Base-by-base conservation (phyloP, 306 rosid genomes). In the Boehmeria nivea region DNA sequence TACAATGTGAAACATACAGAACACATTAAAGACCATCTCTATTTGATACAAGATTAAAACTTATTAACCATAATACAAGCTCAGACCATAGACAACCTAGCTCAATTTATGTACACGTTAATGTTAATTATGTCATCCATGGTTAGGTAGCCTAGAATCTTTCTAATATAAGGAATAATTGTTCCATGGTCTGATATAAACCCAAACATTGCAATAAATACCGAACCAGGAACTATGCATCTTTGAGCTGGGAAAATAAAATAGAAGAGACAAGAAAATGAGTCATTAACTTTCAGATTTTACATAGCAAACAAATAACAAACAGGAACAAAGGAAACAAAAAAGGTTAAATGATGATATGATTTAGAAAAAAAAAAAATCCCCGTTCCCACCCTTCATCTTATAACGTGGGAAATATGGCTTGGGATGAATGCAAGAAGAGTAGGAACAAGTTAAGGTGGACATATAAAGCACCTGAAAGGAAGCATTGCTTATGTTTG, bases 381-480 rank as follows among this genome's bases (percentile, higher is more conserved):
- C 9, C n/a, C n/a, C n/a, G n/a, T n/a, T n/a, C n/a, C n/a, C n/a
- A 31, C 36, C 36, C 36, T 31, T 31, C 9, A 31, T 31, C 0
- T 1, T 31, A 31, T n/a, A n/a, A n/a, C n/a, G n/a, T n/a, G n/a
- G n/a, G n/a, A n/a, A n/a, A n/a, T n/a, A n/a, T n/a, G n/a, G n/a
- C n/a, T n/a, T n/a, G n/a, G n/a, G n/a, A n/a, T n/a, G n/a, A n/a
- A n/a, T n/a, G n/a, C n/a, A n/a, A n/a, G n/a, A n/a, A n/a, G n/a
- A n/a, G n/a, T n/a, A n/a, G n/a, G n/a, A n/a, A n/a, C n/a, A n/a
- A n/a, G n/a, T n/a, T n/a, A n/a, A n/a, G n/a, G n/a, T n/a, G n/a
- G n/a, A n/a, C n/a, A n/a, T n/a, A n/a, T 65, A 16, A 72, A 56
- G 65, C 63, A 91, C 99, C 96, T 91, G 93, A 71, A 56, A 68